Evolutionary conservation across 1,284 basidiomycete genomes (phyloP).

Genomic region (Trichosporon coremiiforme): DNA sequence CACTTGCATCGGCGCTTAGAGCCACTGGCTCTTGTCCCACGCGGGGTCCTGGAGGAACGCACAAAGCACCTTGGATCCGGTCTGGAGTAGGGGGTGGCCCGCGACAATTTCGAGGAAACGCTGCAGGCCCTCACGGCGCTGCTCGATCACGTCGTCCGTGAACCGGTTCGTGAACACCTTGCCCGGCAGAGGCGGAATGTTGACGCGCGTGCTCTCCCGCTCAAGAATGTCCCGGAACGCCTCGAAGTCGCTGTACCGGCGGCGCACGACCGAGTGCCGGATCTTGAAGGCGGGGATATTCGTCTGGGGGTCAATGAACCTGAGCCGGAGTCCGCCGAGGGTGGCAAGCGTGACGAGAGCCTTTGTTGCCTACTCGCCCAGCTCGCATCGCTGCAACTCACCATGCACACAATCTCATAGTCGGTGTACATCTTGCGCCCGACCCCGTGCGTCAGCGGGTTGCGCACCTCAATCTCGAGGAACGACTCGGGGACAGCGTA

Average conservation of each 20-base stretch:
- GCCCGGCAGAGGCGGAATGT: constrained; percentile 93
- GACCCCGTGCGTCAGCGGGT: constrained; percentile 94
- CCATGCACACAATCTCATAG: constrained; percentile 98
- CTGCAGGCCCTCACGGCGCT: constrained; percentile 87
- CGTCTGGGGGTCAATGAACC: constrained; percentile 63
- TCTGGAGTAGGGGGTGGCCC: constrained; percentile 95
- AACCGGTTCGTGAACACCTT: constrained; percentile 95
- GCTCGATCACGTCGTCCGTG: constrained; percentile 96
- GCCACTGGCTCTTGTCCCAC: constrained; percentile 55
- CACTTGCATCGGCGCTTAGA: constrained; percentile 30
- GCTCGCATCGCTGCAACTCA: constrained; percentile 42
- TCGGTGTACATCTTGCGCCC: constrained; percentile 99
- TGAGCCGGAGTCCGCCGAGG: background rate
- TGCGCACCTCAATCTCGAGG: constrained; percentile 95
- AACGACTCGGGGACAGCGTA: constrained; percentile 97
- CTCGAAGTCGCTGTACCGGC: constrained; percentile 98
- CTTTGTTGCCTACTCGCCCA: background rate
- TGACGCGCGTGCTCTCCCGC: constrained; percentile 92
- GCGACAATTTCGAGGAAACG: constrained; percentile 95
- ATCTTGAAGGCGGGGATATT: constrained; percentile 99
- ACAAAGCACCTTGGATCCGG: constrained; percentile 93
- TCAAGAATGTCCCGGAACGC: constrained; percentile 98
- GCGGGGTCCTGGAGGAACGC: constrained; percentile 78
- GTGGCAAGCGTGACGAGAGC: background rate
- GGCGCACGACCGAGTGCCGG: constrained; percentile 87